Conservation (phyloP, 2,329 filamentous ascomycete genomes). For the Trichothecium roseum region DNA sequence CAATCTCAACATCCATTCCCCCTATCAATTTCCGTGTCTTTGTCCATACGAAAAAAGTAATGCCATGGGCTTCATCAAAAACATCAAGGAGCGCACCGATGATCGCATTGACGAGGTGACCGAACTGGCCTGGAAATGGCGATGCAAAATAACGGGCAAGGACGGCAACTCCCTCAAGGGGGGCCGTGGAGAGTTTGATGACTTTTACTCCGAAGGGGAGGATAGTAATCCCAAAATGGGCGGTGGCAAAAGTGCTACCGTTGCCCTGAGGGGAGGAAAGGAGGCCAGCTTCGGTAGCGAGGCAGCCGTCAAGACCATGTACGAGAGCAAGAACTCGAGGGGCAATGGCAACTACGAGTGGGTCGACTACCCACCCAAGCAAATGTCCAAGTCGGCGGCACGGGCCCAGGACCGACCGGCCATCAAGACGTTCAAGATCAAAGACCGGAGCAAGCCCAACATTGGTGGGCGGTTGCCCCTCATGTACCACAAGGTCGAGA, state of each 20-base stretch:
- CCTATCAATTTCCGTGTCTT: too few relatives aligned
- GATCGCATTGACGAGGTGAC: neutral
- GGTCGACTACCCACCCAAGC: constrained; percentile 30
- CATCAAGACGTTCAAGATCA: constrained; percentile 36
- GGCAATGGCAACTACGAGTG: constrained; percentile 19
- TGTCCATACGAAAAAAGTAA: too few relatives aligned
- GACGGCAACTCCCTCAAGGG: too few relatives aligned
- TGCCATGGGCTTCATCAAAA: too few relatives aligned
- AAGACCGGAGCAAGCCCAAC: constrained; percentile 27
- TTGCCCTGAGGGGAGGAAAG: constrained; percentile 7
- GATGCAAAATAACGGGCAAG: too few relatives aligned
- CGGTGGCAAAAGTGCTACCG: too few relatives aligned
- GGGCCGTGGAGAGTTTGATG: too few relatives aligned
- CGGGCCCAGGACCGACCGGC: constrained; percentile 27
- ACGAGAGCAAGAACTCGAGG: constrained; percentile 21
- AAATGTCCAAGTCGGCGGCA: constrained; percentile 26
- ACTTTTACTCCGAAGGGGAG: too few relatives aligned
- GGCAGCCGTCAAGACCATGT: constrained; percentile 25
- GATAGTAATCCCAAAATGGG: too few relatives aligned
- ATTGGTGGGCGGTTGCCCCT: constrained; percentile 26
- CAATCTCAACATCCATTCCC: too few relatives aligned
- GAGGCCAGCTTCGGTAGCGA: constrained; percentile 18
- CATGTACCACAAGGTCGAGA: constrained; percentile 27
- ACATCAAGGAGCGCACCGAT: neutral
- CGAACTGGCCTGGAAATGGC: too few relatives aligned